Conservation (phyloP, 768 basidiomycete genomes). For the Boletus insuetus region DNA sequence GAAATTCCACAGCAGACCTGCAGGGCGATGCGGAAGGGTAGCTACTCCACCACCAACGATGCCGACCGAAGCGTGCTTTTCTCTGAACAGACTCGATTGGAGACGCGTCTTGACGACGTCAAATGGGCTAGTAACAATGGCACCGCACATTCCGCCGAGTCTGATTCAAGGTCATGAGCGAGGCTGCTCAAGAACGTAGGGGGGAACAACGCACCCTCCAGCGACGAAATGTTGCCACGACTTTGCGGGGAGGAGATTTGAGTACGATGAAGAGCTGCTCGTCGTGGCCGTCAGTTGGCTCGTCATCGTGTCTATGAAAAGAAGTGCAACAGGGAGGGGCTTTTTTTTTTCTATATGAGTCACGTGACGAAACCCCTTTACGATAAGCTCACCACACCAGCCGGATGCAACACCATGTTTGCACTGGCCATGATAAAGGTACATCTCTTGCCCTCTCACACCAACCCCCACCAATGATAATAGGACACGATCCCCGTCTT, state of each 20-base stretch:
- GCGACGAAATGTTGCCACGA: slow-evolving; percentile 85
- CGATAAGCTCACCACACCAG: no score
- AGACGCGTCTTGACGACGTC: slow-evolving; percentile 98
- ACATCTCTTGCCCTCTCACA: background rate
- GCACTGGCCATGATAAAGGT: slow-evolving; percentile 46
- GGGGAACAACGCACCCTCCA: slow-evolving; percentile 64
- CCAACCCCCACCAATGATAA: background rate
- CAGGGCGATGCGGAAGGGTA: slow-evolving; percentile 32
- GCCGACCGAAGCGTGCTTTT: slow-evolving; percentile 37
- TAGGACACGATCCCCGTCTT: slow-evolving; percentile 92
- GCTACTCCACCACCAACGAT: slow-evolving; percentile 32
- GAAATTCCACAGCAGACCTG: slow-evolving; percentile 82
- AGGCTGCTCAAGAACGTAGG: background rate
- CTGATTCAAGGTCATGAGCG: slow-evolving; percentile 39
- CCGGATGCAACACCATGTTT: slow-evolving; percentile 36
- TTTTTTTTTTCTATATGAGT: background rate
- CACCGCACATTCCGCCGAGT: slow-evolving; percentile 96
- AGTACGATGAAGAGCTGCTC: slow-evolving; percentile 32
- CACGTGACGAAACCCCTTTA: slow-evolving; percentile 14
- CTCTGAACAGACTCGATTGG: slow-evolving; percentile 82
- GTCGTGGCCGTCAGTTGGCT: slow-evolving; percentile 1
- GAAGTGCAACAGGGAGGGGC: no score
- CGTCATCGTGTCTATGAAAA: slow-evolving; percentile 14
- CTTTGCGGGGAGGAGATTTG: slow-evolving; percentile 56
- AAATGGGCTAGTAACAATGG: slow-evolving; percentile 94